Evolutionary conservation across 148 eudicot genomes (phyloP).

Genomic region (Heliamphora exappendiculata): DNA sequence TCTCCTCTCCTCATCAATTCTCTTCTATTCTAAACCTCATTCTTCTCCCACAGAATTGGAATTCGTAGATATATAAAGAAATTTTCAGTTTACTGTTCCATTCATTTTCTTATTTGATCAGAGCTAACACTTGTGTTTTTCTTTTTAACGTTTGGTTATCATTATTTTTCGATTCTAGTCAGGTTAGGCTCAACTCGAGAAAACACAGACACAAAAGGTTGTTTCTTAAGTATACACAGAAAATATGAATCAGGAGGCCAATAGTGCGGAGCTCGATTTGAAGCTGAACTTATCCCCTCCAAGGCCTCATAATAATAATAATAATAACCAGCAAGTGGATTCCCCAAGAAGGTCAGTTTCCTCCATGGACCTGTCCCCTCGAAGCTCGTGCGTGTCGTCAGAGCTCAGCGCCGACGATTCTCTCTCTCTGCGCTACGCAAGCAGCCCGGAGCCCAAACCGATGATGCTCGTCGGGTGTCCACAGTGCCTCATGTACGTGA

Average conservation of each 20-base stretch:
- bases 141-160: not conserved
- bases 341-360: not conserved
- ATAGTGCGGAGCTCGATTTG: conserved; percentile 23
- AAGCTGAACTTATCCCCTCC: conserved; percentile 28
- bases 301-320: too few species aligned
- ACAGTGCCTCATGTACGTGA: conserved; percentile 45
- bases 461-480: conserved; percentile 31
- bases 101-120: not conserved
- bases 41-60: too few species aligned
- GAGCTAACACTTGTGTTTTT: not conserved
- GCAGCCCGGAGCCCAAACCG: conserved; percentile 40
- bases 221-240: not conserved
- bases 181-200: not conserved
- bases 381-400: conserved; percentile 37
- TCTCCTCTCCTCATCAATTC: too few species aligned
- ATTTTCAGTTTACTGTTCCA: not conserved
- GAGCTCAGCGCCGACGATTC: conserved; percentile 20
- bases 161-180: not conserved
- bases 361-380: conserved; percentile 4
- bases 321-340: not conserved
- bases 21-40: too few species aligned
- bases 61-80: too few species aligned
- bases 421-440: not conserved
- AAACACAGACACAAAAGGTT: not conserved
- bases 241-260: not conserved